Evolutionary conservation across 768 basidiomycete species (phyloP), one percentile per base, ranked within the genome.

Genomic region (Russula abietina): DNA sequence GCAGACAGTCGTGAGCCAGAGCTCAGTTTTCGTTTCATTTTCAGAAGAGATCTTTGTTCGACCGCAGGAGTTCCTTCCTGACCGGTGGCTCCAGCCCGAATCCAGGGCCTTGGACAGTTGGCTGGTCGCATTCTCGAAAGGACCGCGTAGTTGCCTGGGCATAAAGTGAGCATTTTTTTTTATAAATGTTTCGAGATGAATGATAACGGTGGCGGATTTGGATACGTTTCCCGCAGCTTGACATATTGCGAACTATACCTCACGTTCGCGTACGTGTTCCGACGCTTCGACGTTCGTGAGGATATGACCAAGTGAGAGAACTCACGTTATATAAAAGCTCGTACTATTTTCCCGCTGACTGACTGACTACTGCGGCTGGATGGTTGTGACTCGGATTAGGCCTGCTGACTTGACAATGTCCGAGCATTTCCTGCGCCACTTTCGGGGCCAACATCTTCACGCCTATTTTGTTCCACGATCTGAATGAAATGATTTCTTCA

Each of bases 161-260:
- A 66, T 66, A 19, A 69, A 69, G 68, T 69, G 10, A 64, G 55
- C 4, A 53, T 12, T 36, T 9, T 12, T n/a, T n/a, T n/a, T n/a
- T n/a, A n/a, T n/a, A n/a, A 16, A 8, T 4, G 4, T n/a, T 43
- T 17, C n/a, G 22, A 12, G 10, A 0, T 17, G 38, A 8, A n/a
- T 61, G 33, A 46, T 9, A n/a, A n/a, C n/a, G n/a, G n/a, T n/a
- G n/a, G n/a, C n/a, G n/a, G 36, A 8, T 1, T 9, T 17, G 16
- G 4, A 49, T 22, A 2, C 22, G 7, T n/a, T n/a, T 30, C 32
- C 16, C 22, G n/a, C 55, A 70, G 69, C 52, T 41, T 61, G 28
- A 61, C 63, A 17, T 68, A 64, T 53, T 65, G 65, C 56, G 62
- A 68, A 51, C 50, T 70, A 4, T 63, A 70, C 54, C 60, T 70